Base-by-base conservation (phyloP, 352 stramenopile species). In the Phytopythium montanum region DNA sequence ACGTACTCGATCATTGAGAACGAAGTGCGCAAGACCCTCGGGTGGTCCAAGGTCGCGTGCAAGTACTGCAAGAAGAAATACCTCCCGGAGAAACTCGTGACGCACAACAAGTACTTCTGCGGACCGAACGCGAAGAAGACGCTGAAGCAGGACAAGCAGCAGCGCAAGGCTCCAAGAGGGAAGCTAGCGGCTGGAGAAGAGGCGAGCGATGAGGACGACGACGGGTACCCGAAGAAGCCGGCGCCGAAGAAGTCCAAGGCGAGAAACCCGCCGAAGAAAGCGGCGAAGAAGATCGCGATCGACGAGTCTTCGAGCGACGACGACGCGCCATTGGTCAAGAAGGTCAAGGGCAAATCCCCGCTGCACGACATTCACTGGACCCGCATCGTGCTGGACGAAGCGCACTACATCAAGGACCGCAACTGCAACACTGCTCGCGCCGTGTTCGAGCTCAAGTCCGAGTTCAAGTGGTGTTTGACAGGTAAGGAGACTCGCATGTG, bases 101-200 rank as follows among this genome's bases (percentile, higher is more conserved):
- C 92, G 12, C 88, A 96, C 69, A 91, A 96, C 69, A 99, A 98
- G 67, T 99, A 99, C 62, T 99, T 99, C 73, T 99, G 97, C 70
- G 97, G 97, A 5, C 97, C 97, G 53, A 81, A 92, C 58, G 97
- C 97, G 2, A 88, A 96, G 72, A 96, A 96, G 54, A 99, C 97
- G 0, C 82, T 83, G 31, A 80, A 96, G 1, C 97, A 99, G 76
- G 73, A 94, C 56, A 88, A 85, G 31, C 85, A 92, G 52, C 66
- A 90, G 25, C 87, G 74, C 26, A 92, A 90, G 59, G 79, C 69
- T 44, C 66, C 70, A 18, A 70, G 71, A 55, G 28, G 63, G 10
- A 89, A 94, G 41, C 72, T 73, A 63, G 74, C 80, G 16, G 85
- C 81, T 49, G 86, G 73, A 10, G 85, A 90, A 34, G 79, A 72